Evolutionary conservation across 1,139 yeast genomes (phyloP).

Genomic region (Hemisphaericaspora xylofermentans): DNA sequence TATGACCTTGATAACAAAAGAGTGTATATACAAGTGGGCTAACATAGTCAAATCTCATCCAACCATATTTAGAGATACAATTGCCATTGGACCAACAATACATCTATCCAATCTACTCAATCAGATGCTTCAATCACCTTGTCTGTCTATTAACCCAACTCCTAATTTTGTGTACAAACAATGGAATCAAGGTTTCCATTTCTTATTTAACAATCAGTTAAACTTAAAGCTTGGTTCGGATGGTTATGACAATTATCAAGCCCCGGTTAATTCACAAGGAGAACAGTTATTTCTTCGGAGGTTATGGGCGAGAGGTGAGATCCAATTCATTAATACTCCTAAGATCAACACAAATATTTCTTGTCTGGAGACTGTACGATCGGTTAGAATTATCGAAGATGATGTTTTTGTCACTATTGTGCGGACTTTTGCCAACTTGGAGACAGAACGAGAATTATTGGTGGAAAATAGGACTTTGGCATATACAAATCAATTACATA

Average conservation of each 20-base stretch:
- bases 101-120: constrained; percentile 20
- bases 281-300: constrained; percentile 51
- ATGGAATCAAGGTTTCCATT: constrained; percentile 53
- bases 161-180: constrained; percentile 2
- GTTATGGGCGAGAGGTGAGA: constrained; percentile 79
- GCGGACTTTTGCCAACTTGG: constrained; percentile 30
- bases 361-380: constrained; percentile 47
- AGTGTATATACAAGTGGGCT: constrained; percentile 19
- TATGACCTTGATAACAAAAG: constrained; percentile 10
- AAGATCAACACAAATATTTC: constrained; percentile 6
- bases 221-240: constrained; percentile 58
- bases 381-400: constrained; percentile 33
- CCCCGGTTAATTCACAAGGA: constrained; percentile 45
- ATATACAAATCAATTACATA: constrained; percentile 33
- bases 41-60: constrained; percentile 14
- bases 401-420: constrained; percentile 46
- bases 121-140: constrained; percentile 15
- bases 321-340: constrained; percentile 36
- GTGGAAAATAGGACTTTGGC: constrained; percentile 34
- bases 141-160: constrained; percentile 1
- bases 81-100: constrained; percentile 18
- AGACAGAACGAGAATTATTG: constrained; percentile 14
- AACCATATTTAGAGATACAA: constrained; percentile 21
- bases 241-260: constrained; percentile 82
- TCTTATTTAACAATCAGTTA: constrained; percentile 56